Conservation (phyloP, 2,329 filamentous ascomycete species). For the Neodidymelliopsis sp. region DNA sequence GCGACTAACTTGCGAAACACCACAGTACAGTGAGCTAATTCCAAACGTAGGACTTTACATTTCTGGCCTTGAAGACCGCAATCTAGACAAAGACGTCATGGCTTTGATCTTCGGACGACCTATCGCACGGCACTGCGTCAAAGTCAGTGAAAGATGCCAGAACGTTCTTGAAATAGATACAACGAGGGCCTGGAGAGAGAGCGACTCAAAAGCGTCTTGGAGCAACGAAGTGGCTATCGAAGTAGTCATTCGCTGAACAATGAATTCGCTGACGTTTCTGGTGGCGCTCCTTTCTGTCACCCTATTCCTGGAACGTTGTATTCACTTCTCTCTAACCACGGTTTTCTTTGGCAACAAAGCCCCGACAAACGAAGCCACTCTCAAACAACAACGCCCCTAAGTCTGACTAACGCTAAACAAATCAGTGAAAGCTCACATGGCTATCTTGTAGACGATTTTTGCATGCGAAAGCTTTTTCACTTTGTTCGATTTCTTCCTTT, state of each 20-base stretch:
- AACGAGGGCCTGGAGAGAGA: constrained; percentile 76
- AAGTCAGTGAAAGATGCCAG: constrained; percentile 59
- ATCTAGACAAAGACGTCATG: constrained; percentile 72
- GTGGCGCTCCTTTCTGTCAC: no score
- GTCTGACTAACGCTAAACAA: no score
- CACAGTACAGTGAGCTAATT: not conserved
- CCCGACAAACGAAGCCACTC: no score
- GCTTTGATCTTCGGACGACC: constrained; percentile 75
- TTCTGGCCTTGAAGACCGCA: constrained; percentile 68
- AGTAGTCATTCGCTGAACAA: constrained; percentile 38
- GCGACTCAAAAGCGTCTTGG: constrained; percentile 75
- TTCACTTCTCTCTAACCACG: no score
- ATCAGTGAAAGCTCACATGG: no score
- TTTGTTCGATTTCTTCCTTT: no score
- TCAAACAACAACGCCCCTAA: no score
- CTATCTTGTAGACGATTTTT: no score
- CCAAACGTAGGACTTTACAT: constrained; percentile 73
- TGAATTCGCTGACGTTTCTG: not conserved
- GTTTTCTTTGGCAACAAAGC: no score
- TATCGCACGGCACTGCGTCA: constrained; percentile 72
- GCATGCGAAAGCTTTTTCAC: no score
- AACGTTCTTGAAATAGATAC: constrained; percentile 80
- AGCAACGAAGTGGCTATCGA: constrained; percentile 64
- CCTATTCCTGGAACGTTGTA: no score
- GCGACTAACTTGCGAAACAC: constrained; percentile 20